phyloP scores from a whole-genome alignment of 2,329 filamentous ascomycete genomes.

The Penicillium janthinellum region DNA sequence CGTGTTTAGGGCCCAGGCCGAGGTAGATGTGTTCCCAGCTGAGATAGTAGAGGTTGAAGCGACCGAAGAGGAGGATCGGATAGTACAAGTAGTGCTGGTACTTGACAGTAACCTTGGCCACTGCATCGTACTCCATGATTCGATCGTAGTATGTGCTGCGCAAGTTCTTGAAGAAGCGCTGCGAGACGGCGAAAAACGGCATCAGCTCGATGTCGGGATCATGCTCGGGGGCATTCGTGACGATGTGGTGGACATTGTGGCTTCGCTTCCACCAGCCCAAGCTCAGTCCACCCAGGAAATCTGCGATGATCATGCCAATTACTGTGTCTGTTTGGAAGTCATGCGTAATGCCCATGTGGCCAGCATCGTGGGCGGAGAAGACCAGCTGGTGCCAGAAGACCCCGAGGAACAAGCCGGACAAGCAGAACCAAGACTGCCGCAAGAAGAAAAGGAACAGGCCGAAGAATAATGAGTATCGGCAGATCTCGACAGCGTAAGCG shows the following conservation, averaged over 20 bases:
- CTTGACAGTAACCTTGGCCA: constrained; percentile 68
- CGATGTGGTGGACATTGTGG: constrained; percentile 95
- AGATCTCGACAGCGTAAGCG: constrained; percentile 73
- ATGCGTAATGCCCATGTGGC: constrained; percentile 97
- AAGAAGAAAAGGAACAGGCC: constrained; percentile 62
- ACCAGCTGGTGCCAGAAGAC: constrained; percentile 92
- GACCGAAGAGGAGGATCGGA: constrained; percentile 73
- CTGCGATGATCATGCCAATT: constrained; percentile 87
- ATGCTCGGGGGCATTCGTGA: constrained; percentile 95
- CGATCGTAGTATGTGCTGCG: constrained; percentile 82
- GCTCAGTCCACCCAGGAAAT: constrained; percentile 85
- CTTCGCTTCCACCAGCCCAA: constrained; percentile 96
- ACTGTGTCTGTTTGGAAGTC: constrained; percentile 77
- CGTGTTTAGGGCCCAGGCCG: constrained; percentile 70
- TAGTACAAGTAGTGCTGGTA: constrained; percentile 84
- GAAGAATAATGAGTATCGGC: constrained; percentile 73
- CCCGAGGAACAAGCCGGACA: constrained; percentile 75
- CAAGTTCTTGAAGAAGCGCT: constrained; percentile 73
- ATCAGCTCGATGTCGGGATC: constrained; percentile 93
- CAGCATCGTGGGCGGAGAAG: constrained; percentile 91
- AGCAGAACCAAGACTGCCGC: constrained; percentile 64
- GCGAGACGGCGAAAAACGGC: constrained; percentile 84
- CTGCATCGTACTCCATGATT: constrained; percentile 74
- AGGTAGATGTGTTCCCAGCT: constrained; percentile 76
- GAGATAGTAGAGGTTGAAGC: constrained; percentile 85